Evolutionary conservation across 306 rosid species (phyloP), one percentile per base, ranked within the genome.

Genomic region (Casuarina equisetifolia): DNA sequence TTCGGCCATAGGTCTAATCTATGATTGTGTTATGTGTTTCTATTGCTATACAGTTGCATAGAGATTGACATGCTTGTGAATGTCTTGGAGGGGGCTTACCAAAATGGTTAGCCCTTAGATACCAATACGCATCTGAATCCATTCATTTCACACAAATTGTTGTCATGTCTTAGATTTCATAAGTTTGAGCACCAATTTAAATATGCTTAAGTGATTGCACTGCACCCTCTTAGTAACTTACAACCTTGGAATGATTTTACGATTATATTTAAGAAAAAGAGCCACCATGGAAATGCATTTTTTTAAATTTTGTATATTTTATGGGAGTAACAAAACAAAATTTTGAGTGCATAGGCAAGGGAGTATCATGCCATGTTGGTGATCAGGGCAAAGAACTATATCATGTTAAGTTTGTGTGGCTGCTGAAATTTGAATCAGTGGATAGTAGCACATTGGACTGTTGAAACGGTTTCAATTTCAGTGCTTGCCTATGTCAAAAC

Each of bases 61-160:
- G 91, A 81, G 73, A 69, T 82, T 84, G 52, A n/a, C 70, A 80
- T 40, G 76, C 90, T 76, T 90, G 82, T 86, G 94, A 85, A 94
- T 94, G 97, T 97, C 94, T 84, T 94, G 91, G 96, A 86, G 89
- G 51, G 91, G 64, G 84, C 88, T 94, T 76, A 83, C 85, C 50
- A 88, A 79, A 80, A 89, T 75, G 90, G 97, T 88, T 72, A 73
- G 87, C 36, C 42, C n/a, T 19, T 51, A 45, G 66, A 13, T 74
- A 5, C n/a, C 32, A 25, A 40, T 64, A 0, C 42, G 36, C 43
- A 32, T 5, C 38, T 40, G 35, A 57, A 74, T 57, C 38, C 45
- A 38, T 13, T 42, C 16, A 36, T 44, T 67, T 44, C 42, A 38
- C 50, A 53, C 54, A 15, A 55, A 9, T 55, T 45, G 66, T 55